Evolutionary conservation across 805 yeast species (phyloP).

Genomic region (Pichia phayaonensis): DNA sequence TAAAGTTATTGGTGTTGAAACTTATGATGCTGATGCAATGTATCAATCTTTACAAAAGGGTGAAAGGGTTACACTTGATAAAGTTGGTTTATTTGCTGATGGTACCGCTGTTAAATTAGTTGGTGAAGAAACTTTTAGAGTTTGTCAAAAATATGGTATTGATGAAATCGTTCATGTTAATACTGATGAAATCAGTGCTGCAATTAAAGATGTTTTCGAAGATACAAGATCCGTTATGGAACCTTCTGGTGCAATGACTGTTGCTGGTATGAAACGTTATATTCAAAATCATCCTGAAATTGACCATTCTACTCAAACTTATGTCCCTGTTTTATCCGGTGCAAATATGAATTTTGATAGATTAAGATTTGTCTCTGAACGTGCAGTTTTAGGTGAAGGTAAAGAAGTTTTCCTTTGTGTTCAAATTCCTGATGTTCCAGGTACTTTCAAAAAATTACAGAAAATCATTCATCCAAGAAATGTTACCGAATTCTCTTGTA

Average conservation of each 20-base stretch:
- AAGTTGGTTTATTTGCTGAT: constrained; percentile 97
- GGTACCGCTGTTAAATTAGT: constrained; percentile 92
- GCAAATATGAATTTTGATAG: constrained; percentile 99
- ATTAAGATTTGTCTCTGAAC: constrained; percentile 88
- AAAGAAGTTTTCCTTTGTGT: constrained; percentile 88
- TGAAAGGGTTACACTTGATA: constrained; percentile 46
- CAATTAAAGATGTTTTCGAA: constrained; percentile 92
- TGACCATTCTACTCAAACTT: constrained; percentile 62
- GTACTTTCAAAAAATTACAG: constrained; percentile 76
- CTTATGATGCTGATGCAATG: constrained; percentile 92
- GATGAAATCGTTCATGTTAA: constrained; percentile 69
- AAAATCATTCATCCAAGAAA: constrained; percentile 75
- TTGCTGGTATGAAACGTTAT: constrained; percentile 89
- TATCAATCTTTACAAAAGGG: constrained; percentile 56
- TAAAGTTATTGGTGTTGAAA: constrained; percentile 91
- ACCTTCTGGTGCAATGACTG: constrained; percentile 95
- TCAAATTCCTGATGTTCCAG: constrained; percentile 88
- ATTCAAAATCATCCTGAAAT: constrained; percentile 59
- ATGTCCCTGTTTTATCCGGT: constrained; percentile 84
- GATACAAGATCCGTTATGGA: constrained; percentile 92
- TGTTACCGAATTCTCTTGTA: constrained; percentile 90
- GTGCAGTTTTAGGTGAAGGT: constrained; percentile 98
- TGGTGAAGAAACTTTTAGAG: constrained; percentile 88
- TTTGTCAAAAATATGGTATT: constrained; percentile 61
- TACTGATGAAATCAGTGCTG: constrained; percentile 82